phyloP scores from a whole-genome alignment of 1,284 basidiomycete genomes.

The Apiotrichum mycotoxinovorans region DNA sequence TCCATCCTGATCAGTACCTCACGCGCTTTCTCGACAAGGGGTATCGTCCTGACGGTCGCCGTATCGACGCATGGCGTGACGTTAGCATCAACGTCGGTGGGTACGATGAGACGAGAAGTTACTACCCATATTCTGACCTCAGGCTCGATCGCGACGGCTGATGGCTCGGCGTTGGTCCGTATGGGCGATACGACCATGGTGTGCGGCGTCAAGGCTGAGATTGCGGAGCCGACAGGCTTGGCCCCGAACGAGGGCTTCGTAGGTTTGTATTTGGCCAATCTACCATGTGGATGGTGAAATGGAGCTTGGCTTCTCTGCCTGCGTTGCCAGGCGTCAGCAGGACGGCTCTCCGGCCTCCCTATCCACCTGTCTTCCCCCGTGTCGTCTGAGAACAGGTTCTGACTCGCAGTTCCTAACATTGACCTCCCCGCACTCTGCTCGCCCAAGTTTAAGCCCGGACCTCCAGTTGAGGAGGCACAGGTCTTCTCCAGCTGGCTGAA shows the following conservation, averaged over 20 bases:
- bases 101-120: slow-evolving; percentile 36
- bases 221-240: slow-evolving; percentile 79
- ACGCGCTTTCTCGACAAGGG: slow-evolving; percentile 70
- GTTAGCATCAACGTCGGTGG: slow-evolving; percentile 68
- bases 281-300: background rate
- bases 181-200: slow-evolving; percentile 85
- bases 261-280: slow-evolving; percentile 55
- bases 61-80: slow-evolving; percentile 62
- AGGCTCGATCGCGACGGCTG: slow-evolving; percentile 85
- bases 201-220: slow-evolving; percentile 91
- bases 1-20: slow-evolving; percentile 76
- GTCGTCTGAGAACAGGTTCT: background rate
- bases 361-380: background rate
- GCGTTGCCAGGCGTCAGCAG: no score
- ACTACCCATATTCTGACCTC: background rate
- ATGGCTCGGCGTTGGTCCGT: slow-evolving; percentile 84
- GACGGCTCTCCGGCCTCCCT: background rate
- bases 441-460: slow-evolving; percentile 88
- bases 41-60: slow-evolving; percentile 70
- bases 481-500: slow-evolving; percentile 76
- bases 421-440: slow-evolving; percentile 91
- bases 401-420: slow-evolving; percentile 67
- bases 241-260: slow-evolving; percentile 71
- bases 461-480: slow-evolving; percentile 87
- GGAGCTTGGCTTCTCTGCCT: no score